A percentile compares a stretch with the other conserved stretches of the same genome.
Conservation (phyloP, 148 eudicot species). For the Rhododendron griersonianum region DNA sequence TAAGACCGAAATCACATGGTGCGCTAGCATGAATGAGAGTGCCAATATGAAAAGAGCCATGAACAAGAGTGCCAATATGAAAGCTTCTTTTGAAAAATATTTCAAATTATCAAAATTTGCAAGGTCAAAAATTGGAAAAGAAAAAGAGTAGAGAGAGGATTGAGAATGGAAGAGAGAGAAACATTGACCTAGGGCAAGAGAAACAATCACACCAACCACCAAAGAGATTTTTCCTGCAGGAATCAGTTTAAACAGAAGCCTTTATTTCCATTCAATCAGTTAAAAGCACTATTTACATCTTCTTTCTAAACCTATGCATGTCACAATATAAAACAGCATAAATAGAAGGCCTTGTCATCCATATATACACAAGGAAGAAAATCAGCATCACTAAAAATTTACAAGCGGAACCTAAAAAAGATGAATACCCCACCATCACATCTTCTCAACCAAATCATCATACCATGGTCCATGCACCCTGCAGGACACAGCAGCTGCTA, state of each 20-base stretch:
- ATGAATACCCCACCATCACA: constrained; percentile 11
- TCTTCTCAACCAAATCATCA: constrained; percentile 18
- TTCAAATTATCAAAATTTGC: no score
- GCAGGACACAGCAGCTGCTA: constrained; percentile 30
- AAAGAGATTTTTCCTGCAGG: not conserved
- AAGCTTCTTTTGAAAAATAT: not conserved
- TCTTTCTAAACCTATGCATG: not conserved
- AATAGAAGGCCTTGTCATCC: not conserved
- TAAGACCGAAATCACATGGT: not conserved
- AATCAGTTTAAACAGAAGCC: not conserved
- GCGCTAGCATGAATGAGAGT: not conserved
- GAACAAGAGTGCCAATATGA: not conserved
- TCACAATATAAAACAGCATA: not conserved
- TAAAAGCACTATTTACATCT: not conserved
- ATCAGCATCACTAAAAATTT: not conserved
- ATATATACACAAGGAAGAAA: not conserved
- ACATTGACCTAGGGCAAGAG: not conserved
- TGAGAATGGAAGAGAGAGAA: not conserved
- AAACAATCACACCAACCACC: not conserved
- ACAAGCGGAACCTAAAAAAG: not conserved
- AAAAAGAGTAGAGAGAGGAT: not conserved
- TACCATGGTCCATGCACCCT: constrained; percentile 49
- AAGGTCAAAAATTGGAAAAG: not conserved
- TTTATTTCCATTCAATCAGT: not conserved
- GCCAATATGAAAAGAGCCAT: no score